Evolutionary conservation across 495 filamentous ascomycete species (phyloP).

Genomic region (Xylaria acuta): DNA sequence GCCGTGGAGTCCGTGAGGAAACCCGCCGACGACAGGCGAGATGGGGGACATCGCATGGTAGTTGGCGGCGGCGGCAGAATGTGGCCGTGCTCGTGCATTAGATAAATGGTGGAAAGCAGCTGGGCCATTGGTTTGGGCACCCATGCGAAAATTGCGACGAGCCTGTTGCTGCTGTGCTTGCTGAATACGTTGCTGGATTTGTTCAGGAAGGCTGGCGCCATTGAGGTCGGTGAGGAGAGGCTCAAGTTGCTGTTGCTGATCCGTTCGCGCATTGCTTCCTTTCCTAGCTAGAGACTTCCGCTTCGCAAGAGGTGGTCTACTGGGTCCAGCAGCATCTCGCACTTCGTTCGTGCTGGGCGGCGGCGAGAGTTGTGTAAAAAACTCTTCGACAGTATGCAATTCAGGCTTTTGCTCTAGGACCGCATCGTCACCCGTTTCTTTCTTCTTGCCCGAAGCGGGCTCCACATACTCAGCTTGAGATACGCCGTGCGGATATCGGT

Average conservation of each 20-base stretch:
- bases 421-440: conserved; percentile 78
- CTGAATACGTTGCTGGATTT: conserved; percentile 43
- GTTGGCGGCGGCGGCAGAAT: conserved; percentile 41
- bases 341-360: conserved; percentile 55
- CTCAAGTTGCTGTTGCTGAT: conserved; percentile 48
- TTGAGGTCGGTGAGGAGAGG: conserved; percentile 50
- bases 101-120: conserved; percentile 48
- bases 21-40: conserved; percentile 49
- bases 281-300: conserved; percentile 54
- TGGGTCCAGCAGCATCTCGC: conserved; percentile 31
- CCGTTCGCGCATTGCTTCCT: conserved; percentile 44
- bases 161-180: conserved; percentile 46
- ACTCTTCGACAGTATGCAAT: conserved; percentile 92
- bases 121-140: conserved; percentile 47
- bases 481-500: conserved; percentile 92
- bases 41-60: conserved; percentile 56
- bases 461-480: conserved; percentile 84
- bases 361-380: conserved; percentile 83
- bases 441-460: conserved; percentile 68
- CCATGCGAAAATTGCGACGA: conserved; percentile 48
- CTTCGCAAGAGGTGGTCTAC: conserved; percentile 46
- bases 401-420: conserved; percentile 85
- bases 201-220: conserved; percentile 36
- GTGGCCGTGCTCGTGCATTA: conserved; percentile 44
- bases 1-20: conserved; percentile 36